phyloP scores from a whole-genome alignment of 2,329 filamentous ascomycete genomes.

The Fusarium protoensiforme region DNA sequence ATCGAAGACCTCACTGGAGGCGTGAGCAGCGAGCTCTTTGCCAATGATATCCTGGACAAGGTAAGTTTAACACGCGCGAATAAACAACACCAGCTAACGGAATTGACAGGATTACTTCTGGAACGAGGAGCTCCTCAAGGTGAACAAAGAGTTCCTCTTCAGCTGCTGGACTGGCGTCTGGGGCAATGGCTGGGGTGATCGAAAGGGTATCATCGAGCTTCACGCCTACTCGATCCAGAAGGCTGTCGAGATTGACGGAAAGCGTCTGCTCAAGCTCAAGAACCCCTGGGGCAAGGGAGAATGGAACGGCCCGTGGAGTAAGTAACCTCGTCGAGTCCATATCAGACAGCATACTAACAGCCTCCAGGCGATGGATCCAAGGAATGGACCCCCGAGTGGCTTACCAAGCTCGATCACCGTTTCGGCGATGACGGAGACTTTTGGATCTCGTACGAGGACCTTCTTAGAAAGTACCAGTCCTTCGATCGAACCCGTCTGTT shows the following conservation, averaged over 20 bases:
- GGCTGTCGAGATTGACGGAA: constrained; percentile 65
- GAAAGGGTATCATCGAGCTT: constrained; percentile 67
- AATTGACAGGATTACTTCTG: constrained; percentile 68
- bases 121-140: constrained; percentile 80
- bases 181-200: constrained; percentile 49
- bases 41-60: constrained; percentile 77
- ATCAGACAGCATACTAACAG: constrained; percentile 18
- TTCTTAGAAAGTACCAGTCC: constrained; percentile 67
- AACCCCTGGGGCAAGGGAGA: constrained; percentile 87
- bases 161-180: constrained; percentile 64
- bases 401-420: constrained; percentile 76
- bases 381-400: constrained; percentile 85
- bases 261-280: constrained; percentile 71
- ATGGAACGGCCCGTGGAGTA: constrained; percentile 83
- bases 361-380: constrained; percentile 75
- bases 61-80: constrained; percentile 54
- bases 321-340: constrained; percentile 5
- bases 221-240: constrained; percentile 73
- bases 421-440: constrained; percentile 81
- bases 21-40: constrained; percentile 73
- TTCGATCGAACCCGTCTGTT: constrained; percentile 70
- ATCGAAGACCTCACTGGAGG: constrained; percentile 72
- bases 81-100: neutral
- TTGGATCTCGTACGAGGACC: constrained; percentile 69
- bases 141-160: constrained; percentile 82